Base-by-base conservation (phyloP, 768 basidiomycete genomes). In the Boletus sensibilis region DNA sequence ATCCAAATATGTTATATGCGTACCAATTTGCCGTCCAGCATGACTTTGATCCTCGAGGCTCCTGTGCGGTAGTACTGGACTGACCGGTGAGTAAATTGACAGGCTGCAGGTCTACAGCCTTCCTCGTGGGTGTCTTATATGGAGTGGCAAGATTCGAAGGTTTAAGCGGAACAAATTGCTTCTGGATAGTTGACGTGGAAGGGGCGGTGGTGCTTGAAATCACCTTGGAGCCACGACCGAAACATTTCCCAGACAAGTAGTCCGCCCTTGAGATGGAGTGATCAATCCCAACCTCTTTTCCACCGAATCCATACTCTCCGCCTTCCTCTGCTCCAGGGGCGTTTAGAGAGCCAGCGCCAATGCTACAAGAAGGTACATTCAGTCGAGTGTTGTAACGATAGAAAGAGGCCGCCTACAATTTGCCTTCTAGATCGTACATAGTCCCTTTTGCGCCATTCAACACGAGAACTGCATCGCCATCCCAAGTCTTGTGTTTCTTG, bases 401-500 rank as follows among this genome's bases (percentile, higher is more conserved):
- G 34, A 59, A 53, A 31, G 23, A 35, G 23, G 33, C n/a, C 46
- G 60, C 83, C 57, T 70, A 90, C 90, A 77, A 67, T 76, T 81
- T 83, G 23, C 87, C 87, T 50, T 90, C 86, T 9, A 75, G 67
- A 61, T 87, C 84, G 56, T 82, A 83, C 27, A 90, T 70, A 4
- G 74, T 79, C 46, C 79, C 80, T 63, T 74, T 80, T 9, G 62
- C 68, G 43, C 69, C 72, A 55, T 64, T 78, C 18, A 83, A 74
- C 11, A 82, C 81, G 5, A 90, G 76, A n/a, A 88, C 78, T 37
- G 79, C 86, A 64, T 87, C 90, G 37, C 89, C 92, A 50, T 94
- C 92, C 93, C 93, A 95, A 0, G 88, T 92, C 69, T 93, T 92
- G 65, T 94, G 86, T 72, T 94, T 94, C 74, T 83, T 90, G 38